phyloP scores from a whole-genome alignment of 1,139 yeast genomes.

The Zhuliangozyma blackwelliae region DNA sequence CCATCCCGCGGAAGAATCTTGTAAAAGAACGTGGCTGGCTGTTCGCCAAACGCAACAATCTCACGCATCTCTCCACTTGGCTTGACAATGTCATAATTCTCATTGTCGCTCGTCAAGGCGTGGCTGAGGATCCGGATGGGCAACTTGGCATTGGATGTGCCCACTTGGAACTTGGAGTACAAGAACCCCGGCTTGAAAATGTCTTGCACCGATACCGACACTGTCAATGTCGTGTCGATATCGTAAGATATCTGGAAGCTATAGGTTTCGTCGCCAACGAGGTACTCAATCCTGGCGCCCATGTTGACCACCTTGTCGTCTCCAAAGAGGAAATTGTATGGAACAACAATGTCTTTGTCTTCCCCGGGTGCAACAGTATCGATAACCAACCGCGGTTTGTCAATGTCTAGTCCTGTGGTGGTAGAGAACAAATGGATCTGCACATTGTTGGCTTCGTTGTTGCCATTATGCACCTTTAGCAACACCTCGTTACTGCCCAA shows the following conservation, averaged over 20 bases:
- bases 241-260: slow-evolving; percentile 22
- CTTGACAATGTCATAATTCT: slow-evolving; percentile 32
- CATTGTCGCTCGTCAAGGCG: slow-evolving; percentile 32
- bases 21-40: slow-evolving; percentile 62
- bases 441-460: slow-evolving; percentile 11
- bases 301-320: slow-evolving; percentile 25
- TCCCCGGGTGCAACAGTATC: slow-evolving; percentile 17
- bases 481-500: slow-evolving; percentile 20
- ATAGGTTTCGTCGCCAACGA: slow-evolving; percentile 16
- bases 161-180: slow-evolving; percentile 65
- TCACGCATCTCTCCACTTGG: slow-evolving; percentile 16
- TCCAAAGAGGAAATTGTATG: slow-evolving; percentile 20
- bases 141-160: slow-evolving; percentile 46
- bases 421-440: slow-evolving; percentile 12
- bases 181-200: slow-evolving; percentile 53
- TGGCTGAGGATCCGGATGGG: slow-evolving; percentile 56
- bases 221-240: slow-evolving; percentile 49
- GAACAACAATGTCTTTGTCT: slow-evolving; percentile 14
- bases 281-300: slow-evolving; percentile 30
- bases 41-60: slow-evolving; percentile 63
- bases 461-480: slow-evolving; percentile 20
- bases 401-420: slow-evolving; percentile 16
- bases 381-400: slow-evolving; percentile 14
- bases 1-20: slow-evolving; percentile 31
- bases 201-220: slow-evolving; percentile 77